A percentile compares a stretch with the other conserved stretches of the same genome.
phyloP scores from a whole-genome alignment of 257 asterid genomes.

The Nicotiana knightiana region DNA sequence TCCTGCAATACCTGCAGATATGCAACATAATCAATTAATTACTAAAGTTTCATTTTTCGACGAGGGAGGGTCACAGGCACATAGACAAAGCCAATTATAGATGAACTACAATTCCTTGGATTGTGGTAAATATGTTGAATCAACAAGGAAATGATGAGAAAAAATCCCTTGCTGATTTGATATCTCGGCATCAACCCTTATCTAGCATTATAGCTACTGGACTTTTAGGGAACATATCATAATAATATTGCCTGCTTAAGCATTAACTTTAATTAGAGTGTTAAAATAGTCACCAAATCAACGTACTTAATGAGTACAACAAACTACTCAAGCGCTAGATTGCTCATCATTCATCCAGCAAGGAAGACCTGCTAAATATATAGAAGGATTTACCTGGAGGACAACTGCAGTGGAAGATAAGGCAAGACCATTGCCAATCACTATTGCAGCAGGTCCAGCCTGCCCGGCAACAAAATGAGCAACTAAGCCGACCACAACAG shows the following conservation, averaged over 20 bases:
- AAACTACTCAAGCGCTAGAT: not conserved
- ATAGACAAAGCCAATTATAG: not conserved
- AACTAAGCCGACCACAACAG: conserved; percentile 64
- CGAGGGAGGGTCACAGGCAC: not conserved
- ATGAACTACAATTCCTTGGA: not conserved
- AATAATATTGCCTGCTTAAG: not conserved
- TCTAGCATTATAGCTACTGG: not conserved
- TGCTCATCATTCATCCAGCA: conserved; percentile 2
- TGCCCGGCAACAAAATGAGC: conserved; percentile 74
- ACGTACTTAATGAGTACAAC: not conserved
- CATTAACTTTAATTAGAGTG: not conserved
- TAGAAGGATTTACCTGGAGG: conserved; percentile 62
- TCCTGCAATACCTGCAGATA: conserved; percentile 90
- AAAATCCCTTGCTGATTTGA: not conserved
- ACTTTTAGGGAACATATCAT: not conserved
- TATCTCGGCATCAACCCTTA: not conserved
- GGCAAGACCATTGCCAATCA: conserved; percentile 97
- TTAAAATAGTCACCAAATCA: not conserved
- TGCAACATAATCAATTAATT: not conserved
- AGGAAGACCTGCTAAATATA: not conserved
- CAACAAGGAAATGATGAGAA: not conserved
- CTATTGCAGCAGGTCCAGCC: conserved; percentile 98
- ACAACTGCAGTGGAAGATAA: conserved; percentile 98
- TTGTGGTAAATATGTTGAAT: not conserved
- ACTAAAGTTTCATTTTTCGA: not conserved